Evolutionary conservation across 306 rosid species (phyloP).

Genomic region (Cyamopsis tetragonoloba): DNA sequence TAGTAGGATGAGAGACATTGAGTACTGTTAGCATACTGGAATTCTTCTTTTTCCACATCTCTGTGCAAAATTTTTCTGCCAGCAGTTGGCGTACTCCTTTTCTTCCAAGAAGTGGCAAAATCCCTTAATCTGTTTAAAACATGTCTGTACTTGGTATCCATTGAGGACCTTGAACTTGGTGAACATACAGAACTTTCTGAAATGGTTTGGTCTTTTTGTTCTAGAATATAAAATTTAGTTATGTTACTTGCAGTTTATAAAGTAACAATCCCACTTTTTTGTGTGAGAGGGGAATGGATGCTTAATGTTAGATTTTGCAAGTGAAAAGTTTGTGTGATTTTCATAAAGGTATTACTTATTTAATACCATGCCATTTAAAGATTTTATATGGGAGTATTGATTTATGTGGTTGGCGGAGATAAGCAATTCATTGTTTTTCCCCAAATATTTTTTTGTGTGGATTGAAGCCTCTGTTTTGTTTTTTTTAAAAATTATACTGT

Average conservation of each 20-base stretch:
- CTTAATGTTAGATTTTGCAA: not conserved
- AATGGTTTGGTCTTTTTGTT: slow-evolving; percentile 27
- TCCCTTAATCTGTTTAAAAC: slow-evolving; percentile 45
- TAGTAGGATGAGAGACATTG: slow-evolving; percentile 87
- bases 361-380: not conserved
- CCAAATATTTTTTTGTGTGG: not conserved
- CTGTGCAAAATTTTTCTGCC: slow-evolving; percentile 55
- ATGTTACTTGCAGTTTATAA: slow-evolving; percentile 6
- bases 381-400: not conserved
- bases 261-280: not conserved
- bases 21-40: slow-evolving; percentile 56
- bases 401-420: not conserved
- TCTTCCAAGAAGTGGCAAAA: slow-evolving; percentile 42
- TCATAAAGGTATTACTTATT: not conserved
- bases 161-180: slow-evolving; percentile 35
- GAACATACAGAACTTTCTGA: slow-evolving; percentile 40
- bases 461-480: not conserved
- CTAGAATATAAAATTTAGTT: slow-evolving; percentile 16
- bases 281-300: not conserved
- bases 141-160: slow-evolving; percentile 47
- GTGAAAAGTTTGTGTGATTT: too few species aligned
- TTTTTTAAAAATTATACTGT: slow-evolving; percentile 17
- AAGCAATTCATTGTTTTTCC: slow-evolving; percentile 2
- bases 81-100: slow-evolving; percentile 29
- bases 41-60: slow-evolving; percentile 84